Evolutionary conservation across 2,329 filamentous ascomycete species (phyloP), one percentile per base, ranked within the genome.

Genomic region (Fusarium sp.): DNA sequence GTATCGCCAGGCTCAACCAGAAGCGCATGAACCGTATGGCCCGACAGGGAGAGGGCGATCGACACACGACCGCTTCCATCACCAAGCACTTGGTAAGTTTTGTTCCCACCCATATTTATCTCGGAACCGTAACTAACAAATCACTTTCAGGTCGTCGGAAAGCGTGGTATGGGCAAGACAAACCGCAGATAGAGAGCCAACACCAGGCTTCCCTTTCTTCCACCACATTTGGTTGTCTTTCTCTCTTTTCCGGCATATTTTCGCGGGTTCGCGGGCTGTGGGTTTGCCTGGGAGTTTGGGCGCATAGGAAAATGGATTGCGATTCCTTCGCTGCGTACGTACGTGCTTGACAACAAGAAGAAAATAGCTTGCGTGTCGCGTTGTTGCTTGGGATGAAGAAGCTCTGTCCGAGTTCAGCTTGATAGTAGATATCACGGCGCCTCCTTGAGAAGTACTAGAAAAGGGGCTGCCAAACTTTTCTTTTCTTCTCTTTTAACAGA

Each of bases 1-100:
- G 92, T 79, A 87, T 97, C 82, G 89, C 91, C 81, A 98, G 98
- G 89, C 85, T 99, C 81, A 89, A 92, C 79, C 97, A 99, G 91
- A 95, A 96, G 89, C 96, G 95, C 90, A 98, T 97, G 95, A 99
- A 99, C 87, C 91, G 96, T 75, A 96, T 97, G 93, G 96, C 96
- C 50, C 92, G 95, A 83, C 94, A 97, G 88, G 96, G 96, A 88
- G 96, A 99, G 87, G 95, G 93, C 71, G 96, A 99, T 88, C 91
- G 97, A 82, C 96, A 98, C 85, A 91, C 91, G 71, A 92, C 92
- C 63, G 93, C 93, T 42, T 89, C 93, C 60, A 85, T 97, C 84
- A 90, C 92, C 72, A 99, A 97, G 87, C 96, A 98, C 86, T 88
- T 99, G 89, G 92, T 97, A 89, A 83, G 92, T 89, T 77, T 73